Base-by-base conservation (phyloP, 768 basidiomycete species). In the Rhodocollybia butyracea region DNA sequence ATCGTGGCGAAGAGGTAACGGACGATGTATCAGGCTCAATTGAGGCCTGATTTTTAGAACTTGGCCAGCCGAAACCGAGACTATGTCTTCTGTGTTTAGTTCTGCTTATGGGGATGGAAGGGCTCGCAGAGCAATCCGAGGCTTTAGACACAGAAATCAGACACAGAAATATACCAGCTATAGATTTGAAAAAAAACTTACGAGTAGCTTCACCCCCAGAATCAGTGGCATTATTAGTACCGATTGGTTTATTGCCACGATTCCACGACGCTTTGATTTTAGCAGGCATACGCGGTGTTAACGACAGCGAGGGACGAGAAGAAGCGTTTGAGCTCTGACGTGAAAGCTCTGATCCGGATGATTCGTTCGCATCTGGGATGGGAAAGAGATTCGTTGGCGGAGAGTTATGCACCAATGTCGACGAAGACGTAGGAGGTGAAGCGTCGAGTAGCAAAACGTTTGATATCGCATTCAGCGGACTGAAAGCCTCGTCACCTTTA, bases 401-500 rank as follows among this genome's bases (percentile, higher is more conserved):
- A 51, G 19, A 46, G 51, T 38, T 24, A 41, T 26, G 41, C 10
- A 59, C 63, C 13, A 64, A 51, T 1, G 63, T 64, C 5, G 63
- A 64, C 3, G 61, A 64, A 13, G 63, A 64, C 11, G 63, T 63
- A 19, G 54, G 50, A 12, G 63, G 61, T 17, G 57, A 55, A 56
- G 62, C 59, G 8, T 47, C 42, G 2, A 55, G 24, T 34, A 54
- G 54, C 19, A 36, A 17, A 12, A 27, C 21, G 21, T 10, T 21
- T 21, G 24, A 39, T 15, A 24, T 7, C 12, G 15, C 39, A 22
- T 10, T 19, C 8, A 21, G 1, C 8, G 5, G 40, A 15, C 55
- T 13, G 1, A 45, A 39, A 39, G 46, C 43, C 5, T 58, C 54
- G 5, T 38, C 11, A 5, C 50, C n/a, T 24, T 55, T 50, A 21